Percentiles rank a stretch among this genome's conserved stretches.
Evolutionary conservation across 495 filamentous ascomycete species (phyloP).

Genomic region (Daldinia caldariorum): DNA sequence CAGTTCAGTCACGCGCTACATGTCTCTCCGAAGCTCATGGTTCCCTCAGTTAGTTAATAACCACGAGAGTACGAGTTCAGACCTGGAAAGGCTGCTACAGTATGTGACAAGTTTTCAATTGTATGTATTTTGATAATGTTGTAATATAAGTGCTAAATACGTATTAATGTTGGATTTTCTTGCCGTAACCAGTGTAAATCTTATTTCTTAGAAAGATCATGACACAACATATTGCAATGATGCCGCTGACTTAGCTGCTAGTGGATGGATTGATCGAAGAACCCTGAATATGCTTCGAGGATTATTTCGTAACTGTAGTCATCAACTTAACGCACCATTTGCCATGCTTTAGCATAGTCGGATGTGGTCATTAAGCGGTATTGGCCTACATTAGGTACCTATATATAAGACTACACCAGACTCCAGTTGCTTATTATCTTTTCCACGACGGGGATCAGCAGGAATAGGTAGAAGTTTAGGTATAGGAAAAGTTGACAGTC

Average conservation of each 20-base stretch:
- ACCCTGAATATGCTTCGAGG: background rate
- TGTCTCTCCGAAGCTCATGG: background rate
- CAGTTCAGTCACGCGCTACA: background rate
- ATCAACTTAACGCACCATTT: background rate
- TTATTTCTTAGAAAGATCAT: background rate
- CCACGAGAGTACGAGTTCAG: background rate
- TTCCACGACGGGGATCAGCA: too few relatives aligned
- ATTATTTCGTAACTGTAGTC: too few relatives aligned
- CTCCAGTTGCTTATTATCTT: too few relatives aligned
- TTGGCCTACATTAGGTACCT: too few relatives aligned
- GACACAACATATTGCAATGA: background rate
- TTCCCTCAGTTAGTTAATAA: background rate
- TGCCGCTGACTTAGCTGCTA: background rate
- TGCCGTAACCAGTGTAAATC: background rate
- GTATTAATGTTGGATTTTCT: too few relatives aligned
- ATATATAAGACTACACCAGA: too few relatives aligned
- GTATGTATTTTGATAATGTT: too few relatives aligned
- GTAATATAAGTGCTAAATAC: too few relatives aligned
- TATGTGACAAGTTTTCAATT: background rate
- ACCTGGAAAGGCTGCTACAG: background rate
- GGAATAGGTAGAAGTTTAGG: too few relatives aligned
- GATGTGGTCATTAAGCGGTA: too few relatives aligned
- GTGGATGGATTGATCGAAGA: background rate
- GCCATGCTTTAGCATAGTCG: too few relatives aligned
- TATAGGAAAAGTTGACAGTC: too few relatives aligned